Conservation (phyloP, 768 basidiomycete genomes). For the Hericium coralloides region DNA sequence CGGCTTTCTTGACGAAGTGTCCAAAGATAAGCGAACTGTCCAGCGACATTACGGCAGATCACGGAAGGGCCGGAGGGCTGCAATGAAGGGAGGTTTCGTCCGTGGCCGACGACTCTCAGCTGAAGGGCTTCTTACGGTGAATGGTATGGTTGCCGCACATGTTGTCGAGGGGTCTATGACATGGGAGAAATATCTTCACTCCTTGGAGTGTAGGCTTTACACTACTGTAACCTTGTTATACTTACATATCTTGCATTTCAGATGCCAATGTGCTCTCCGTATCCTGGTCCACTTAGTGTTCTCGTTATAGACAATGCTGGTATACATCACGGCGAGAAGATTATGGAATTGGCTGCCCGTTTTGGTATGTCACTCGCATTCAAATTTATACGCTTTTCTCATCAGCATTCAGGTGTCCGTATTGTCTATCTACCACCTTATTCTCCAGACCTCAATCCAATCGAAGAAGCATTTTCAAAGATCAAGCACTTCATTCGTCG, state of each 20-base stretch:
- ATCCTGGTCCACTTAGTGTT: slow-evolving; percentile 9
- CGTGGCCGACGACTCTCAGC: not conserved
- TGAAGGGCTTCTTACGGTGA: not conserved
- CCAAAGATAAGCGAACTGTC: slow-evolving; percentile 10
- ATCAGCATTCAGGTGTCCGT: slow-evolving; percentile 15
- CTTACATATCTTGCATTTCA: slow-evolving; percentile 15
- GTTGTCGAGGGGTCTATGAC: not conserved
- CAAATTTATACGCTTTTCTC: not conserved
- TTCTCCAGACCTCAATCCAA: slow-evolving; percentile 32
- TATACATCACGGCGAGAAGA: slow-evolving; percentile 16
- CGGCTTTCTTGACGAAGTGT: slow-evolving; percentile 24
- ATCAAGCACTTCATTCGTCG: slow-evolving; percentile 23
- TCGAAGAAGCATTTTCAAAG: slow-evolving; percentile 30
- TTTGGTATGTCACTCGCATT: slow-evolving; percentile 3
- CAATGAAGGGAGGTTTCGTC: not conserved
- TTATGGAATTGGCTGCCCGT: not conserved
- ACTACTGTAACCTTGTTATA: not conserved
- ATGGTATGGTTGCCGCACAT: not conserved
- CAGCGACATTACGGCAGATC: not conserved
- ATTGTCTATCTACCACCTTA: slow-evolving; percentile 28
- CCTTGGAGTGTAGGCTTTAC: not conserved
- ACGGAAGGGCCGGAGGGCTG: not conserved
- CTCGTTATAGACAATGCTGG: slow-evolving; percentile 25
- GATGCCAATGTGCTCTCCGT: slow-evolving; percentile 12
- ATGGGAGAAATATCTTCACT: not conserved